phyloP scores from a whole-genome alignment of 495 filamentous ascomycete species.

The Collariella sp. region DNA sequence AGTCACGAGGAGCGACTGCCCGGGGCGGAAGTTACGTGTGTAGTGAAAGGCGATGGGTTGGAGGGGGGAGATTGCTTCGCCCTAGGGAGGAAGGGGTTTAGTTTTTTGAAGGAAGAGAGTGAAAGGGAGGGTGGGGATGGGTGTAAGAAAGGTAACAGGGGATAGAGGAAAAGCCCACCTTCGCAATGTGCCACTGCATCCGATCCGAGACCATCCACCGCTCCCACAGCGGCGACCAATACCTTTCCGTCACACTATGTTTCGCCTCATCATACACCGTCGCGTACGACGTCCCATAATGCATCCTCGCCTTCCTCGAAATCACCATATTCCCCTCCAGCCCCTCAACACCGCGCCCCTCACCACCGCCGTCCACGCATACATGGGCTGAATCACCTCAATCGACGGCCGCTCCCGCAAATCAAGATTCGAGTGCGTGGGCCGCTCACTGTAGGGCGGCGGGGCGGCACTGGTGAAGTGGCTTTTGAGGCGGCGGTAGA shows the following conservation, averaged over 20 bases:
- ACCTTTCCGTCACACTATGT: conserved; percentile 56
- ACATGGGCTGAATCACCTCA: conserved; percentile 68
- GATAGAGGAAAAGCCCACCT: conserved; percentile 36
- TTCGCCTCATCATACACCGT: conserved; percentile 65
- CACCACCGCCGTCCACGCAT: conserved; percentile 72
- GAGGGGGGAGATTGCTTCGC: conserved; percentile 58
- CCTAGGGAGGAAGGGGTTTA: conserved; percentile 29
- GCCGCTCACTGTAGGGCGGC: conserved; percentile 57
- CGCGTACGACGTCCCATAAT: conserved; percentile 72
- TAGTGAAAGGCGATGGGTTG: conserved; percentile 67
- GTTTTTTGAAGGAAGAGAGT: background rate
- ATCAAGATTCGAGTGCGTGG: conserved; percentile 43
- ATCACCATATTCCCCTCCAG: conserved; percentile 65
- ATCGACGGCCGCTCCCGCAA: conserved; percentile 39
- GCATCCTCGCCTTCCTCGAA: conserved; percentile 55
- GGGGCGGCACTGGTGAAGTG: conserved; percentile 58
- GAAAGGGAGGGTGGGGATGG: background rate
- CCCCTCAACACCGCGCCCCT: conserved; percentile 58
- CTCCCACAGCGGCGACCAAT: conserved; percentile 71
- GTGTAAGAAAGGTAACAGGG: too few species aligned
- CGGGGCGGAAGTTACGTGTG: conserved; percentile 65
- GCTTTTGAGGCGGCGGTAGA: conserved; percentile 54
- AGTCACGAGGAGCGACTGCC: conserved; percentile 56
- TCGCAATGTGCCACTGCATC: conserved; percentile 74
- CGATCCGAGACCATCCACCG: conserved; percentile 71